Evolutionary conservation across 1,284 basidiomycete genomes (phyloP).

Genomic region (Leucoagaricus sp.): DNA sequence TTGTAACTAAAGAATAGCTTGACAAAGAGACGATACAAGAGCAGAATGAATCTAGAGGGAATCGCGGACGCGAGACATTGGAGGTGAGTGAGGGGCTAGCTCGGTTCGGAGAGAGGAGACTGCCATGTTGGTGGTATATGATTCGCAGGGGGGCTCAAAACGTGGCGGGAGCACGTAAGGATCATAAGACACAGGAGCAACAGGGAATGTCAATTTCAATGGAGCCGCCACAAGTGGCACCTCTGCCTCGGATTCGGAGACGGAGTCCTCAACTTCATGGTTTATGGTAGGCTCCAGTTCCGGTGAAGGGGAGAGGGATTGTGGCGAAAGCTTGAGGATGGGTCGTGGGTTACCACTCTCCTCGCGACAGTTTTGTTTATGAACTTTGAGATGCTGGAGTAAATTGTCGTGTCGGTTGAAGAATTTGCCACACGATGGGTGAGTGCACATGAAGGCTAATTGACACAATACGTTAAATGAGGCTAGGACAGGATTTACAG

Average conservation of each 20-base stretch:
- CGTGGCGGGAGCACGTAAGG: slow-evolving; percentile 19
- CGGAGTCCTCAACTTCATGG: slow-evolving; percentile 22
- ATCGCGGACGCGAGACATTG: slow-evolving; percentile 14
- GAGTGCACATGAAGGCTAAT: slow-evolving; percentile 78
- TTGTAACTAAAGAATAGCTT: neutral
- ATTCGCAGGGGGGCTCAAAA: slow-evolving; percentile 25
- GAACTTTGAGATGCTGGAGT: slow-evolving; percentile 71
- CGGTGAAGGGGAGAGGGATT: slow-evolving; percentile 19
- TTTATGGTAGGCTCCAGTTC: slow-evolving; percentile 11
- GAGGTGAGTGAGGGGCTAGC: slow-evolving; percentile 25
- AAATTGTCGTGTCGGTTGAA: slow-evolving; percentile 89
- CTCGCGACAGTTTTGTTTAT: slow-evolving; percentile 23
- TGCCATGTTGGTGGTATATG: slow-evolving; percentile 39
- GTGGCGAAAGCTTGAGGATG: slow-evolving; percentile 15
- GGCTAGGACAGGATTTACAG: too few relatives aligned
- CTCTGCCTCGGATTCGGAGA: slow-evolving; percentile 19
- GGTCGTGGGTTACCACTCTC: slow-evolving; percentile 12
- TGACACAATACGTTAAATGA: slow-evolving; percentile 1
- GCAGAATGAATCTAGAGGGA: slow-evolving; percentile 1
- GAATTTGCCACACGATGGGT: slow-evolving; percentile 72
- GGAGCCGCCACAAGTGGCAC: slow-evolving; percentile 16
- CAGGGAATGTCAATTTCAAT: slow-evolving; percentile 19
- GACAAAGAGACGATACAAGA: neutral
- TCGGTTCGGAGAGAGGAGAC: slow-evolving; percentile 43
- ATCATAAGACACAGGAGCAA: slow-evolving; percentile 18